Base-by-base conservation (phyloP, 1,284 basidiomycete genomes). In the Boletus austroedulis region DNA sequence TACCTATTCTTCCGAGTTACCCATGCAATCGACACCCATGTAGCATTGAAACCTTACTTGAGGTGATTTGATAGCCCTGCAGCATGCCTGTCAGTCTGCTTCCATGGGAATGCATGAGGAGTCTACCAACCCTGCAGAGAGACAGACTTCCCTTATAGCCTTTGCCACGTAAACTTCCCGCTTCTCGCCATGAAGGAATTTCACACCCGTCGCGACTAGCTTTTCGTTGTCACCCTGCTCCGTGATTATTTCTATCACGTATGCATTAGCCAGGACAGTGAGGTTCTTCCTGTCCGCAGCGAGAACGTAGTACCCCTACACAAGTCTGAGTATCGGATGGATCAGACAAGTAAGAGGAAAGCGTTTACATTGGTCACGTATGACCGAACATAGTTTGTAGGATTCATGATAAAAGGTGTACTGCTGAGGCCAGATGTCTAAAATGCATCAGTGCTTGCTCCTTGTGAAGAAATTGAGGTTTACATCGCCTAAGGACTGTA, bases 261-360 rank as follows among this genome's bases (percentile, higher is more conserved):
- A 55, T 11, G 53, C 53, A 28, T 50, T 55, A 21, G 38, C 29
- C 21, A 55, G 46, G 23, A 55, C 21, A 5, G 38, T 2, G 23
- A 55, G 53, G 19, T 50, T 55, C 36, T 43, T 55, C 53, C 46
- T 50, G 23, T 28, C 46, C 11, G 53, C 53, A 26, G 48, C 46
- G n/a, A 38, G 38, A 24, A 12, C 23, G 8, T 43, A 55, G 29
- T 55, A 55, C 23, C 26, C 44, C 46, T 55, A 2, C 19, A 8
- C 43, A 49, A 23, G 11, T n/a, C n/a, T n/a, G n/a, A n/a, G n/a
- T 5, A 26, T 50, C 38, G 49, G 3, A 14, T 5, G 7, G 2
- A 24, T 21, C 34, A 24, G 12, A 19, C 2, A 28, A n/a, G n/a
- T n/a, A n/a, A 26, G 12, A 55, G 21, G 14, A 23, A 38, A 15